Base-by-base conservation (phyloP, 1,284 basidiomycete species). In the Amylostereum areolatum region DNA sequence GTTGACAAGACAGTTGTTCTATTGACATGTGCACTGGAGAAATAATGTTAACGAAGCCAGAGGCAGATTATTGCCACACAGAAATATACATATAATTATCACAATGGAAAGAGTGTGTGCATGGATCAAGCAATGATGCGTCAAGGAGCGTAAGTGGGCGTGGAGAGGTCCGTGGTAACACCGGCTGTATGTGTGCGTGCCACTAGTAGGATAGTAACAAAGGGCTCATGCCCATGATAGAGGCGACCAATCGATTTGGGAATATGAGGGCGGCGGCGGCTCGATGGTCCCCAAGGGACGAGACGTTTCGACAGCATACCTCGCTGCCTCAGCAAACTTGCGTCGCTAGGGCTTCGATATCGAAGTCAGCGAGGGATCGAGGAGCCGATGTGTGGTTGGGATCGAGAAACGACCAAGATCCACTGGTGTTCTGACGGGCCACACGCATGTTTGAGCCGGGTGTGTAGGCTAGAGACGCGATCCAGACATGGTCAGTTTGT, bases 341-440 rank as follows among this genome's bases (percentile, higher is more conserved):
- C 49, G 44, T 3, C 31, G 28, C 43, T 53, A n/a, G 52, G 9
- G 52, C 49, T 43, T 53, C 52, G 24, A 53, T 36, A 39, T 53
- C 49, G 29, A 51, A 24, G 28, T 30, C 37, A 28, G 5, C 28
- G 24, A 46, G 33, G 34, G 29, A 40, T 27, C 33, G 25, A 40
- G 11, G 27, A 18, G 31, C 12, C 8, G 45, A 42, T 5, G 30
- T 34, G 18, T 18, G 5, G 11, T 42, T 30, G 12, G 41, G 30
- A 27, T 30, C 43, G 11, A 43, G 33, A 27, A 46, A 46, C 35
- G 40, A 30, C 33, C 39, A 27, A 5, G 36, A 43, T 27, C 33
- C 28, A 35, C 45, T 35, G 10, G 43, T 33, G n/a, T 32, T 25
- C 44, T 41, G 39, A 25, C 29, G 33, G 29, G 32, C 46, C 7